Evolutionary conservation across 129 eudicot species (phyloP).

Genomic region (Heracleum sosnowskyi): DNA sequence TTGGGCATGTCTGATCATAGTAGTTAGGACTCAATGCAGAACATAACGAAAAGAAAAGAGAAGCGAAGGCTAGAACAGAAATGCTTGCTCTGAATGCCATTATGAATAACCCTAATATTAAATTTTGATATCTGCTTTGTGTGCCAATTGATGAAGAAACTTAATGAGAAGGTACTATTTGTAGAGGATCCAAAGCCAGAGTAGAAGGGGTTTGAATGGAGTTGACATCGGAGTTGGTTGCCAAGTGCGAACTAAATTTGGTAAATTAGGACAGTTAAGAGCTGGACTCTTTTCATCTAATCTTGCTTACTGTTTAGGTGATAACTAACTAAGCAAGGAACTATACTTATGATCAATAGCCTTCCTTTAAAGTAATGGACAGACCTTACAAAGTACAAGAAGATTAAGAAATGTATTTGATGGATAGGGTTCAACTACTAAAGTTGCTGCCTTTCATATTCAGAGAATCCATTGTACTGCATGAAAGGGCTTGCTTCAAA

Average conservation of each 20-base stretch:
- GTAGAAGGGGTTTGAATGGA: slow-evolving; percentile 10
- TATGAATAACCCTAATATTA: background rate
- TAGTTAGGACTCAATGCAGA: slow-evolving; percentile 43
- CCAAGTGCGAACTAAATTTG: slow-evolving; percentile 27
- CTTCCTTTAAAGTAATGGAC: background rate
- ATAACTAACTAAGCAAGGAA: slow-evolving; percentile 11
- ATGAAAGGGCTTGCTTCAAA: background rate
- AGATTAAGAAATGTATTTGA: slow-evolving; percentile 7
- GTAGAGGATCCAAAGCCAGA: slow-evolving; percentile 8
- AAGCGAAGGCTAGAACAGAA: slow-evolving; percentile 16
- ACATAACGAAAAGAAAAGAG: slow-evolving; percentile 16
- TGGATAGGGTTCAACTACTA: slow-evolving; percentile 29
- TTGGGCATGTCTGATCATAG: slow-evolving; percentile 64
- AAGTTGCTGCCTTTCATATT: slow-evolving; percentile 2
- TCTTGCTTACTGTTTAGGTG: background rate
- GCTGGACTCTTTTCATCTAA: background rate
- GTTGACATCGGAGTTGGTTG: slow-evolving; percentile 22
- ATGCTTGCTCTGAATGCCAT: slow-evolving; percentile 31
- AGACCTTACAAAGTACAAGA: slow-evolving; percentile 6
- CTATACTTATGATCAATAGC: background rate
- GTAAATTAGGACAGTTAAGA: slow-evolving; percentile 34
- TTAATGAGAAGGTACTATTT: slow-evolving; percentile 16
- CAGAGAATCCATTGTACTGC: background rate
- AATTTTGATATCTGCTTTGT: background rate
- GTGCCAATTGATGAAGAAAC: slow-evolving; percentile 14